Percentiles rank a stretch among this genome's conserved stretches.
phyloP scores from a whole-genome alignment of 2,329 filamentous ascomycete species.

The Sordariomycetes sp. region DNA sequence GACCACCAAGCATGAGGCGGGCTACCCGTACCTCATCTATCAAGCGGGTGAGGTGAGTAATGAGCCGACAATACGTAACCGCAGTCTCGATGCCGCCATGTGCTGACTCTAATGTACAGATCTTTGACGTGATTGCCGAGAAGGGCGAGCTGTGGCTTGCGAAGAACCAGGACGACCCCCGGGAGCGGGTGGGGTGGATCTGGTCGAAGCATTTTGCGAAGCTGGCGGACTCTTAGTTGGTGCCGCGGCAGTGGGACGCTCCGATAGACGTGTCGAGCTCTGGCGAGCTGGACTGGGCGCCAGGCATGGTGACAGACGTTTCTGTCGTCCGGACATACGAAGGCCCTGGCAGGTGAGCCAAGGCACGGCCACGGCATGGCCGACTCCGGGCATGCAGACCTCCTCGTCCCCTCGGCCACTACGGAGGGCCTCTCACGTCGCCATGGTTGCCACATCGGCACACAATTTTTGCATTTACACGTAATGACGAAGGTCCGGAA shows the following conservation, averaged over 20 bases:
- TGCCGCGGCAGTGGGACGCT: not conserved
- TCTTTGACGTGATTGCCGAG: slow-evolving; percentile 87
- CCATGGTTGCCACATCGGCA: not conserved
- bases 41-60: slow-evolving; percentile 72
- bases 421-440: not conserved
- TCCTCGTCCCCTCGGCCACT: too few relatives aligned
- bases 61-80: not conserved
- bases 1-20: slow-evolving; percentile 80
- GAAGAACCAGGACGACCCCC: slow-evolving; percentile 86
- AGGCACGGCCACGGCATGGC: too few relatives aligned
- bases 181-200: slow-evolving; percentile 82
- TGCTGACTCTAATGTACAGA: slow-evolving; percentile 27
- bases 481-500: not conserved
- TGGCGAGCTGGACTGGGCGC: not conserved
- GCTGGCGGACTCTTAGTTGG: slow-evolving; percentile 37
- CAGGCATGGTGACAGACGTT: too few relatives aligned
- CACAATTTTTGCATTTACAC: not conserved
- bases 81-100: not conserved
- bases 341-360: too few relatives aligned
- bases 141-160: slow-evolving; percentile 97
- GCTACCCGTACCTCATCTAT: slow-evolving; percentile 93
- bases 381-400: too few relatives aligned
- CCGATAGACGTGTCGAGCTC: not conserved
- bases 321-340: too few relatives aligned
- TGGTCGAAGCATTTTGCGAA: slow-evolving; percentile 97